These are phyloP conservation scores for Exophiala phaeomuriformis DNA, from an alignment of 2,329 filamentous ascomycete species.

Conservation along the genomic window DNA sequence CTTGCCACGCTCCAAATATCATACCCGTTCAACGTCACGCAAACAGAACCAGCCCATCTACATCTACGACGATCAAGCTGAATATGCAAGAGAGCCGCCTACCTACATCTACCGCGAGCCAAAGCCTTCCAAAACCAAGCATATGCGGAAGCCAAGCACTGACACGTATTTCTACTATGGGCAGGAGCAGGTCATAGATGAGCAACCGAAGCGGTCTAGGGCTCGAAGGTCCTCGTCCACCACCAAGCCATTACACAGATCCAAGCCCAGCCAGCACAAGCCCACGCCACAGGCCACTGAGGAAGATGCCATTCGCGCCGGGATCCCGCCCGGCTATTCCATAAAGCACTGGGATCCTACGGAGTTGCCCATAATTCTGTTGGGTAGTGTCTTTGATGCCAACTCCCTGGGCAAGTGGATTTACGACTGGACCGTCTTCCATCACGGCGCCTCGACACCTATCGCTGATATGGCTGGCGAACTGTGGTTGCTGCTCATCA, in stretches of 20 bases:
- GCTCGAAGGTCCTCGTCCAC: slow-evolving; percentile 50
- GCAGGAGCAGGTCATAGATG: slow-evolving; percentile 51
- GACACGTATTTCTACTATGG: slow-evolving; percentile 47
- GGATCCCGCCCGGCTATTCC: slow-evolving; percentile 83
- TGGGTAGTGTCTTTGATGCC: slow-evolving; percentile 93
- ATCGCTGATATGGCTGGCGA: slow-evolving; percentile 90
- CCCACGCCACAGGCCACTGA: slow-evolving; percentile 50
- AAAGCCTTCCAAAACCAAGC: slow-evolving; percentile 37
- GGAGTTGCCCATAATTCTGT: slow-evolving; percentile 85
- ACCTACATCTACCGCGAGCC: slow-evolving; percentile 41
- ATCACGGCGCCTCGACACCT: slow-evolving; percentile 70
- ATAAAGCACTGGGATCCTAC: slow-evolving; percentile 97
- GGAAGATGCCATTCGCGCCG: slow-evolving; percentile 56
- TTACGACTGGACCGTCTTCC: slow-evolving; percentile 97
- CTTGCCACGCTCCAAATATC: slow-evolving; percentile 42
- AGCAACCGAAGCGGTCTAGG: slow-evolving; percentile 44
- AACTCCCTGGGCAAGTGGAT: slow-evolving; percentile 99
- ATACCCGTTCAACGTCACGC: slow-evolving; percentile 32
- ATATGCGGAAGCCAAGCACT: slow-evolving; percentile 41
- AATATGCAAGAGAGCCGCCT: slow-evolving; percentile 47
- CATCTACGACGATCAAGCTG: slow-evolving; percentile 45
- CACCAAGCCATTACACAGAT: slow-evolving; percentile 38
- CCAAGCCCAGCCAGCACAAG: slow-evolving; percentile 34
- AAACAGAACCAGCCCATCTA: slow-evolving; percentile 49
- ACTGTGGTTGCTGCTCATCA: slow-evolving; percentile 89